Conservation (phyloP, 139 green algal species). For the Chlamydomonas sp. region DNA sequence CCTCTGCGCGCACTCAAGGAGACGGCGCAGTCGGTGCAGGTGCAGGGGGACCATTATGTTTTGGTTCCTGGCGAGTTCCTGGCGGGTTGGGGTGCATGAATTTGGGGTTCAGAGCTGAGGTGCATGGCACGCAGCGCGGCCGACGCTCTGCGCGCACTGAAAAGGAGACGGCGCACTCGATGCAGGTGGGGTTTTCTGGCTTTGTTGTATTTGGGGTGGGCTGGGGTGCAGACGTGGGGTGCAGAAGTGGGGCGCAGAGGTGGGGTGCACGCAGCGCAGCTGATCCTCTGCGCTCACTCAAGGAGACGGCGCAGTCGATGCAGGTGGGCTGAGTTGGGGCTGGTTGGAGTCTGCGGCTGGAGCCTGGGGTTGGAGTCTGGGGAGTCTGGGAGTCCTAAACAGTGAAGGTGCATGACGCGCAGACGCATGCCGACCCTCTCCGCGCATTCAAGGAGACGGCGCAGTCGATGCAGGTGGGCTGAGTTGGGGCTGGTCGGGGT, state of each 20-base stretch:
- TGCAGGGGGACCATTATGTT: too few relatives aligned
- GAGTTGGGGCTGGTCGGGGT: too few relatives aligned
- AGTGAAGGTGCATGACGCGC: too few relatives aligned
- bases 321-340: neutral
- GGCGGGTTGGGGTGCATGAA: too few relatives aligned
- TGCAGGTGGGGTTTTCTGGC: too few relatives aligned
- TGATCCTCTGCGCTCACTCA: constrained; percentile 43
- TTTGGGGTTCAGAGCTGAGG: too few relatives aligned
- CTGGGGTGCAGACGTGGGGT: neutral
- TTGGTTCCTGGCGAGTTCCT: too few relatives aligned
- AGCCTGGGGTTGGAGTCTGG: too few relatives aligned
- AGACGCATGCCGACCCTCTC: constrained; percentile 31
- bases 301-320: constrained; percentile 13
- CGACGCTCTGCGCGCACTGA: neutral
- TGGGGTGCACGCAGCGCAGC: neutral
- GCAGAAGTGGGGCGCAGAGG: neutral
- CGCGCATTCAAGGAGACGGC: constrained; percentile 41
- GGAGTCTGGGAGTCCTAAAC: too few relatives aligned
- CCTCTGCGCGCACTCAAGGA: constrained; percentile 44
- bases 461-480: constrained; percentile 29
- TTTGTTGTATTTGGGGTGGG: too few relatives aligned
- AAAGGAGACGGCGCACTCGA: too few relatives aligned
- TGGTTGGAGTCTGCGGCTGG: neutral
- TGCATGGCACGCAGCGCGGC: too few relatives aligned
- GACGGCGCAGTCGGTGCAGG: constrained; percentile 30